Conservation (phyloP, 2,329 filamentous ascomycete genomes). For the Myriosclerotinia curreyana region DNA sequence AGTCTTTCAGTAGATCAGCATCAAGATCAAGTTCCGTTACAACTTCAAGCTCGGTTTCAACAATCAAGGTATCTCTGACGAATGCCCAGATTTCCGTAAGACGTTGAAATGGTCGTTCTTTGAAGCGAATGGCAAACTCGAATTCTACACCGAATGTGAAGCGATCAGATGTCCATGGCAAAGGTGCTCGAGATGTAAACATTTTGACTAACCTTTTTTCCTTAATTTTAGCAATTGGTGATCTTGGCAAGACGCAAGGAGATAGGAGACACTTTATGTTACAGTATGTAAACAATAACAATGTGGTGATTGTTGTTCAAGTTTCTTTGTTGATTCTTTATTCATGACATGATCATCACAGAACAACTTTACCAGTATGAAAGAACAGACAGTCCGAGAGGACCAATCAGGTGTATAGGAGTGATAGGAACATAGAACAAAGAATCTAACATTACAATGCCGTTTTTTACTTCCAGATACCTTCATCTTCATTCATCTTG, state of each 20-base stretch:
- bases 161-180: not conserved
- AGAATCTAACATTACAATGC: not conserved
- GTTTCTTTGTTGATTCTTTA: not conserved
- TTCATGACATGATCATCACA: too few relatives aligned
- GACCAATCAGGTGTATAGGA: not conserved
- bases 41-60: not conserved
- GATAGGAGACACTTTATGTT: too few relatives aligned
- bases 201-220: constrained; percentile 1
- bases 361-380: not conserved
- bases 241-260: not conserved
- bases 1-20: not conserved
- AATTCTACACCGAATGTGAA: constrained; percentile 18
- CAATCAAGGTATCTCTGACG: constrained; percentile 2
- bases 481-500: too few relatives aligned
- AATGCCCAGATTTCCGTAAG: not conserved
- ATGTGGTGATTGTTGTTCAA: not conserved
- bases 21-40: not conserved
- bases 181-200: not conserved
- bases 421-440: not conserved
- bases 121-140: constrained; percentile 6
- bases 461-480: too few relatives aligned
- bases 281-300: not conserved
- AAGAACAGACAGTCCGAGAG: not conserved
- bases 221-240: not conserved
- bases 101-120: not conserved